phyloP scores from a whole-genome alignment of 208 protist species.

The Leptomonas pyrrhocoris region DNA sequence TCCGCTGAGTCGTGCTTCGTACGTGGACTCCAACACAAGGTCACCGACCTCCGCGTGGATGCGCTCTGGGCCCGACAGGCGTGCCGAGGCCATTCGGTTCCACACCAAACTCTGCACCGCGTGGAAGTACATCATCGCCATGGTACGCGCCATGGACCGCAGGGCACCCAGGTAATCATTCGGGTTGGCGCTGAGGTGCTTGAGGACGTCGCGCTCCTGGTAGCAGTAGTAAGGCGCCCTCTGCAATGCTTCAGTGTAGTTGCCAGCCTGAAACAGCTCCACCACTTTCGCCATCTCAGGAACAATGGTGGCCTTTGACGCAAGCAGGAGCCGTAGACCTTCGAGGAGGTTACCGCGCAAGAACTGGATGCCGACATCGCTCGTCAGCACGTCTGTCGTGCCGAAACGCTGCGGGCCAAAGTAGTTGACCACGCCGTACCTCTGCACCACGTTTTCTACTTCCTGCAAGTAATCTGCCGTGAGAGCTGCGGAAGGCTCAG shows the following conservation, averaged over 20 bases:
- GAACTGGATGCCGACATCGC: slow-evolving; percentile 86
- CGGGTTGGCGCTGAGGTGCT: slow-evolving; percentile 61
- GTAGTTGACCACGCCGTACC: slow-evolving; percentile 94
- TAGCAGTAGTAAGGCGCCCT: slow-evolving; percentile 75
- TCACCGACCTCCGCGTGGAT: slow-evolving; percentile 72
- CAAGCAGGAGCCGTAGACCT: slow-evolving; percentile 76
- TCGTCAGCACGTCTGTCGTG: slow-evolving; percentile 90
- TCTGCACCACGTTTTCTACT: slow-evolving; percentile 35
- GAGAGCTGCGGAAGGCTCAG: neutral
- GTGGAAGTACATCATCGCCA: slow-evolving; percentile 94
- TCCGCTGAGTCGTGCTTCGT: slow-evolving; percentile 21
- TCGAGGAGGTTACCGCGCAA: slow-evolving; percentile 73
- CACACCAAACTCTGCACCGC: slow-evolving; percentile 94
- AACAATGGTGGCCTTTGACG: slow-evolving; percentile 61
- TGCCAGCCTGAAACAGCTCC: slow-evolving; percentile 31
- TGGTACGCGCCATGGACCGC: slow-evolving; percentile 77
- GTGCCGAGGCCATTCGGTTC: slow-evolving; percentile 91
- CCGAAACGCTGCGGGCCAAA: slow-evolving; percentile 96
- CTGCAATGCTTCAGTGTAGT: slow-evolving; percentile 56
- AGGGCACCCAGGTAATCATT: slow-evolving; percentile 82
- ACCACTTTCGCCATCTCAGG: slow-evolving; percentile 49
- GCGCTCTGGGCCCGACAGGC: slow-evolving; percentile 55
- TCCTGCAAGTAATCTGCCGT: slow-evolving; percentile 21
- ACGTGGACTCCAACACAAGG: slow-evolving; percentile 71
- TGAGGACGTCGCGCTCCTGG: slow-evolving; percentile 85